Percentiles rank a stretch among this genome's conserved stretches.
phyloP scores from a whole-genome alignment of 371 early-diverging fungal species.

The Batrachochytrium dendrobatidis region DNA sequence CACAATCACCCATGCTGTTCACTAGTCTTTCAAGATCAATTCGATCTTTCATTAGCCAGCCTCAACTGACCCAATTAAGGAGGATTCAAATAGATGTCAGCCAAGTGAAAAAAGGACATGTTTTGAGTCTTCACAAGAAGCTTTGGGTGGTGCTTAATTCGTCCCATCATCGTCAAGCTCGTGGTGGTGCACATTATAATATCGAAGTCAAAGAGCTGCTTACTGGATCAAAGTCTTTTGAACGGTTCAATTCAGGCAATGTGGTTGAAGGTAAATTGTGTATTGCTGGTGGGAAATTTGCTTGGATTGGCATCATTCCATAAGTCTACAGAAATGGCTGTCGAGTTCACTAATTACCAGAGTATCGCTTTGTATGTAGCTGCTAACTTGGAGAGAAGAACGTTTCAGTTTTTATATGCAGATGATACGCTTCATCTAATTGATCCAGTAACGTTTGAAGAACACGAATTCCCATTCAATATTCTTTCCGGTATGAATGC shows the following conservation, averaged over 20 bases:
- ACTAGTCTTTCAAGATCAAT: too few species aligned
- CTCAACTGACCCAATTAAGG: too few species aligned
- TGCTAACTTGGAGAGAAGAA: conserved; percentile 55
- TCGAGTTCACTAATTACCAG: not conserved
- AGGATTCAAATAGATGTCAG: conserved; percentile 14
- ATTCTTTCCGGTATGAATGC: conserved; percentile 47
- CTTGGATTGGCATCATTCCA: conserved; percentile 1
- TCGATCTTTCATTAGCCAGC: too few species aligned
- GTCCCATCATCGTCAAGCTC: conserved; percentile 25
- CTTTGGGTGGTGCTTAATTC: conserved; percentile 21
- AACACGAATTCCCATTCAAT: conserved; percentile 50
- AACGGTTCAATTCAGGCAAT: conserved; percentile 57
- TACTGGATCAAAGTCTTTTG: conserved; percentile 45
- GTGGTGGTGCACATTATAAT: conserved; percentile 42
- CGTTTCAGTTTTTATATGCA: conserved; percentile 65
- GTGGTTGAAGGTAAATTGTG: conserved; percentile 53
- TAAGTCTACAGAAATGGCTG: too few species aligned
- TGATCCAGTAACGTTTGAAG: conserved; percentile 64
- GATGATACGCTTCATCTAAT: conserved; percentile 58
- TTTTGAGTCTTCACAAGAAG: conserved; percentile 13
- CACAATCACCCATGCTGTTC: too few species aligned
- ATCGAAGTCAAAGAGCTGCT: conserved; percentile 58
- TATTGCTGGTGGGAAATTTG: not conserved
- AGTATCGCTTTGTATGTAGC: conserved; percentile 16
- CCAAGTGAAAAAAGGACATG: conserved; percentile 20